phyloP scores from a whole-genome alignment of 139 green algal species.

The Picochlorum sp. region DNA sequence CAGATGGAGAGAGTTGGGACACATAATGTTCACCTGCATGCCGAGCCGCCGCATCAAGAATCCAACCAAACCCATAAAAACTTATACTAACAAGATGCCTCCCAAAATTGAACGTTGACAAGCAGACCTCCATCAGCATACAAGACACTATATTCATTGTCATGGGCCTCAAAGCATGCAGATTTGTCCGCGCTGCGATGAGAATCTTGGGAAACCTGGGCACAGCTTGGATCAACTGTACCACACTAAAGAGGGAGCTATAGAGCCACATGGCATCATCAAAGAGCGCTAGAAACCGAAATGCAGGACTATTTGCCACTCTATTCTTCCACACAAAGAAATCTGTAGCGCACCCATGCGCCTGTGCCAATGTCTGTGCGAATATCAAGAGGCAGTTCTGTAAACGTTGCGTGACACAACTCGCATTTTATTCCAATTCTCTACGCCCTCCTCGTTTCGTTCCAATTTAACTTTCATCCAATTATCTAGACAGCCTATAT shows the following conservation, averaged over 20 bases:
- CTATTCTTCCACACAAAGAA: too few relatives aligned
- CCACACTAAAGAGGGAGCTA: too few relatives aligned
- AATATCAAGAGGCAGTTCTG: not conserved
- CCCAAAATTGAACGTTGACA: not conserved
- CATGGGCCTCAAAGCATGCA: too few relatives aligned
- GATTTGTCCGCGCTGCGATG: too few relatives aligned
- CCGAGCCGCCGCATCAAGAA: constrained; percentile 4
- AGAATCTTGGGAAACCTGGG: too few relatives aligned
- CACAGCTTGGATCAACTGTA: too few relatives aligned
- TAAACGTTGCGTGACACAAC: constrained; percentile 10
- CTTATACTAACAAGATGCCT: constrained; percentile 1
- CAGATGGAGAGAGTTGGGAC: not conserved
- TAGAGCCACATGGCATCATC: too few relatives aligned
- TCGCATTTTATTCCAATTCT: constrained; percentile 7
- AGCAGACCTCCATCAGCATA: constrained; percentile 2
- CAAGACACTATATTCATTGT: too few relatives aligned
- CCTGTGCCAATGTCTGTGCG: not conserved
- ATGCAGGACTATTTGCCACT: too few relatives aligned
- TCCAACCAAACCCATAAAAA: constrained; percentile 8
- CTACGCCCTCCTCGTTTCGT: not conserved
- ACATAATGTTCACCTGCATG: not conserved
- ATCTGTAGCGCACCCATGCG: not conserved
- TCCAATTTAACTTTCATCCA: constrained; percentile 12
- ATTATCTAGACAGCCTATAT: constrained; percentile 17
- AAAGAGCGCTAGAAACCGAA: too few relatives aligned